Evolutionary conservation across 768 basidiomycete species (phyloP).

Genomic region (Pleurotus giganteus): DNA sequence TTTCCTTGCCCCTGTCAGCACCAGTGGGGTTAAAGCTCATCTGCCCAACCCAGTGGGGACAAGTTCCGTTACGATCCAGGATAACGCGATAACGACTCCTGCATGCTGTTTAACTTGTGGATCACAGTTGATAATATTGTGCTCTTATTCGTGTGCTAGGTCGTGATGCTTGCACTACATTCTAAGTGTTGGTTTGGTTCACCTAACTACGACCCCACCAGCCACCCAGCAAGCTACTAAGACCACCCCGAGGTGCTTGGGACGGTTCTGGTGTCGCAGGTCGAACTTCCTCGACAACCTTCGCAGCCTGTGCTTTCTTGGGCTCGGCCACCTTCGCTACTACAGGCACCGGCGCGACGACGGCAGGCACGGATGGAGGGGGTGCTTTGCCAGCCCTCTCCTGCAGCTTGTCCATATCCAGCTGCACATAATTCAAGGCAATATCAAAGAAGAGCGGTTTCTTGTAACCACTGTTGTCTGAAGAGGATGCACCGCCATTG

Average conservation of each 20-base stretch:
- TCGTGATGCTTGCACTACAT: not conserved
- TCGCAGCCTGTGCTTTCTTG: slow-evolving; percentile 50
- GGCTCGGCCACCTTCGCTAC: slow-evolving; percentile 16
- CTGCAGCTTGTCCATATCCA: slow-evolving; percentile 78
- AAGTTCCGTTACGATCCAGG: too few species aligned
- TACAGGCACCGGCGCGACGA: slow-evolving; percentile 20
- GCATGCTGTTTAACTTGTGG: too few species aligned
- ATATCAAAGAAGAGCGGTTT: slow-evolving; percentile 95
- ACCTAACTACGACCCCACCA: slow-evolving; percentile 70
- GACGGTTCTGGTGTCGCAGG: slow-evolving; percentile 49
- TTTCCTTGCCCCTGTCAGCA: too few species aligned
- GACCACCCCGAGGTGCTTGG: slow-evolving; percentile 46
- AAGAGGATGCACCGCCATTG: slow-evolving; percentile 61
- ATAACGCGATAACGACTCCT: too few species aligned
- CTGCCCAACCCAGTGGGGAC: too few species aligned
- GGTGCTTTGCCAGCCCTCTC: slow-evolving; percentile 65
- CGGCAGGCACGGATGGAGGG: slow-evolving; percentile 17
- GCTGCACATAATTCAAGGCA: slow-evolving; percentile 86
- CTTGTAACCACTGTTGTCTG: slow-evolving; percentile 51
- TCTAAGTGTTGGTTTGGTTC: not conserved
- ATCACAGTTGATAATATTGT: not conserved
- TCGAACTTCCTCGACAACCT: slow-evolving; percentile 48
- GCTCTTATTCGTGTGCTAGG: not conserved
- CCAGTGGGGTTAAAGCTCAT: too few species aligned
- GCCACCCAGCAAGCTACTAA: slow-evolving; percentile 70